Evolutionary conservation across 768 basidiomycete genomes (phyloP).

Genomic region (Boletus coccyginus): DNA sequence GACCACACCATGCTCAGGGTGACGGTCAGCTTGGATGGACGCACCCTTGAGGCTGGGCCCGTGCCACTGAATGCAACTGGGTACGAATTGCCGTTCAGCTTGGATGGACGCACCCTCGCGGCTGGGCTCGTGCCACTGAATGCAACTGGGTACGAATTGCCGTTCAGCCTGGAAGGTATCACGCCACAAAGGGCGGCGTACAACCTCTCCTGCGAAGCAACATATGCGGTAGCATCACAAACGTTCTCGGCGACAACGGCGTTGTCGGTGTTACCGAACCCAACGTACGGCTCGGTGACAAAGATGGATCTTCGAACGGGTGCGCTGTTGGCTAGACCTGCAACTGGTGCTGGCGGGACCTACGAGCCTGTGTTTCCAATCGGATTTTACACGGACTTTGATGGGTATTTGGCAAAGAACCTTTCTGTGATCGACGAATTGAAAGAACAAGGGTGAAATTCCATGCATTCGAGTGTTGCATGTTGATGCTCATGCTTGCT

Average conservation of each 20-base stretch:
- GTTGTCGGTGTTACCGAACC: conserved; percentile 50
- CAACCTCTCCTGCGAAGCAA: conserved; percentile 28
- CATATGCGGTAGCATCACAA: conserved; percentile 36
- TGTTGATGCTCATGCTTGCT: background rate
- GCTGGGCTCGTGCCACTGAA: conserved; percentile 50
- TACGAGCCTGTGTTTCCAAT: conserved; percentile 51
- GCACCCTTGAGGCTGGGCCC: conserved; percentile 37
- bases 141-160: conserved; percentile 45
- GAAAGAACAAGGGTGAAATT: conserved; percentile 28
- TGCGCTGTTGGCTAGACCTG: conserved; percentile 49
- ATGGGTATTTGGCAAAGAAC: conserved; percentile 24
- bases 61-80: conserved; percentile 54
- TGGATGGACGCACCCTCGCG: conserved; percentile 44
- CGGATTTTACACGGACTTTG: conserved; percentile 46
- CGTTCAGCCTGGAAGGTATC: conserved; percentile 48
- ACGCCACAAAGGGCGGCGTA: conserved; percentile 37
- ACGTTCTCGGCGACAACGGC: conserved; percentile 43
- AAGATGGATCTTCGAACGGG: conserved; percentile 64
- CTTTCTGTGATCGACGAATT: conserved; percentile 31
- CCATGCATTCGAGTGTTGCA: background rate
- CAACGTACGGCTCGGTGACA: conserved; percentile 52
- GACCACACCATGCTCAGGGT: conserved; percentile 34
- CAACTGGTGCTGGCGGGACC: conserved; percentile 45
- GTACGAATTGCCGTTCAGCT: conserved; percentile 47
- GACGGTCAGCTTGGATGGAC: conserved; percentile 46